phyloP scores from a whole-genome alignment of 345 rosid genomes.

The Firmiana major region DNA sequence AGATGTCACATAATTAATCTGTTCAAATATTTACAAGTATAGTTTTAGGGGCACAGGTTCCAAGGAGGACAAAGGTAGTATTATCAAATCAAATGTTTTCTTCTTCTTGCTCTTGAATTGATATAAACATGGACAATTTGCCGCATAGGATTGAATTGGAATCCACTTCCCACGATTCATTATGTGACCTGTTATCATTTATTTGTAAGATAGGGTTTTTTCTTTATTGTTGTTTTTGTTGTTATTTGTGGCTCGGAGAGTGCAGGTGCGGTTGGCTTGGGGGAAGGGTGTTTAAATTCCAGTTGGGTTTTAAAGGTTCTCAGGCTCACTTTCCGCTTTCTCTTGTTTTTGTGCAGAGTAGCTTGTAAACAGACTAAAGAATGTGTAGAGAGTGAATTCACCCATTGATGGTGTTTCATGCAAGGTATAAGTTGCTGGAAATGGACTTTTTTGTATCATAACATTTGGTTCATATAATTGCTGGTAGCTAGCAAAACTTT shows the following conservation, averaged over 20 bases:
- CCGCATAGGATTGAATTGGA: neutral
- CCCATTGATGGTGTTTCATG: conserved; percentile 24
- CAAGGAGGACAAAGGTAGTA: neutral
- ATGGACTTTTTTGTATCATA: conserved; percentile 41
- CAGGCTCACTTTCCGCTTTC: neutral
- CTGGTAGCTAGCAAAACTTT: conserved; percentile 20
- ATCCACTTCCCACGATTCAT: no score
- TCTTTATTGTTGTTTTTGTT: neutral
- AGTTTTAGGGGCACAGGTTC: neutral
- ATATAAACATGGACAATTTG: neutral
- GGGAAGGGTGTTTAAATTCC: neutral
- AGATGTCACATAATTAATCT: neutral
- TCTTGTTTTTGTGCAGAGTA: conserved; percentile 35
- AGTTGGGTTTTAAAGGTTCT: neutral
- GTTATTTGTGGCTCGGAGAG: neutral
- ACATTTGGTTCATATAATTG: conserved; percentile 25
- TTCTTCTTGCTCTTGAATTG: neutral
- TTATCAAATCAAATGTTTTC: neutral
- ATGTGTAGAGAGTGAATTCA: conserved; percentile 35
- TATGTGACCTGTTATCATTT: neutral
- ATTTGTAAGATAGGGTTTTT: neutral
- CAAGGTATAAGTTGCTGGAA: conserved; percentile 27
- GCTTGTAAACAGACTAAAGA: conserved; percentile 34
- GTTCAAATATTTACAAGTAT: neutral
- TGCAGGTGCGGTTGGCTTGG: neutral